Conservation (phyloP, 2,329 filamentous ascomycete genomes). For the Didymella sp. region DNA sequence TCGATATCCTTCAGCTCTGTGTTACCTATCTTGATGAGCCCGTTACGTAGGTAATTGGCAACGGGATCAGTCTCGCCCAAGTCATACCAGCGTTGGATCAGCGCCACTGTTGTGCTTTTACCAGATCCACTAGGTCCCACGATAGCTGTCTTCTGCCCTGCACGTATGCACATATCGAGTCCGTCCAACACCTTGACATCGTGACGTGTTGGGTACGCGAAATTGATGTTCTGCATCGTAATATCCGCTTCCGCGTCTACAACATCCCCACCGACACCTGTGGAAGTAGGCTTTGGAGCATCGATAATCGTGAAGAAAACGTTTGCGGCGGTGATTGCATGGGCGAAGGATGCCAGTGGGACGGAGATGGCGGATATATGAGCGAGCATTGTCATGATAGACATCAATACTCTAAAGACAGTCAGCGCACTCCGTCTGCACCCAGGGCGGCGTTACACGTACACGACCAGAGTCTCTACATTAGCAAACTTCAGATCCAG, state of each 20-base stretch:
- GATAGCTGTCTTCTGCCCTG: constrained; percentile 89
- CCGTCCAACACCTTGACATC: constrained; percentile 86
- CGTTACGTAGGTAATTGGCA: constrained; percentile 30
- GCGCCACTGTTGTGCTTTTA: constrained; percentile 89
- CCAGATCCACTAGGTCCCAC: constrained; percentile 92
- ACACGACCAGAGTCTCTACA: constrained; percentile 31
- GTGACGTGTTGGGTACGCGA: constrained; percentile 59
- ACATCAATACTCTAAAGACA: constrained; percentile 30
- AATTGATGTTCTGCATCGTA: constrained; percentile 23
- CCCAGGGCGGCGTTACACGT: constrained; percentile 1
- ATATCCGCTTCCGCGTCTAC: constrained; percentile 35
- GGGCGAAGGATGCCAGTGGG: constrained; percentile 25
- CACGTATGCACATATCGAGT: constrained; percentile 77
- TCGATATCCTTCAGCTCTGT: constrained; percentile 78
- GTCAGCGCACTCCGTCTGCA: not conserved
- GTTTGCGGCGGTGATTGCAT: constrained; percentile 28
- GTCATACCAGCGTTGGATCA: constrained; percentile 87
- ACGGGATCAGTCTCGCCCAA: constrained; percentile 44
- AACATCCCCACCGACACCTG: constrained; percentile 21
- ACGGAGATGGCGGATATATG: constrained; percentile 28
- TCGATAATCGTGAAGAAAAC: constrained; percentile 38
- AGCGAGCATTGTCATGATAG: constrained; percentile 32
- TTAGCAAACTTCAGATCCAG: constrained; percentile 20
- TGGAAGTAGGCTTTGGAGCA: constrained; percentile 23
- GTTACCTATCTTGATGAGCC: constrained; percentile 28